A percentile compares a stretch with the other conserved stretches of the same genome.
Evolutionary conservation across 2,329 filamentous ascomycete species (phyloP).

Genomic region (Hypoxylon sp.): DNA sequence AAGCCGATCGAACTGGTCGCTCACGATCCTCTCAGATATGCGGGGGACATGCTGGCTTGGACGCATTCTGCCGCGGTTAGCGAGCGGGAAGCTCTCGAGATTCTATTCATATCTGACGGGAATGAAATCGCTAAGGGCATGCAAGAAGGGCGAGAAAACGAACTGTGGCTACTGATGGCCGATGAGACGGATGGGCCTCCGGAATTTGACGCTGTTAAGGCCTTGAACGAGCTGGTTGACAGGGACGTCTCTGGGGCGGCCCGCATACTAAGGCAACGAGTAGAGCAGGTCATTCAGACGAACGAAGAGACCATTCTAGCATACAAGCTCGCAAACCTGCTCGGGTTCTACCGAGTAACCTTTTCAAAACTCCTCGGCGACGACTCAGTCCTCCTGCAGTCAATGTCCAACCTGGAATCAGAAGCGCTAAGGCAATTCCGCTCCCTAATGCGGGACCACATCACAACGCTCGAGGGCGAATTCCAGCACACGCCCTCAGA

Average conservation of each 20-base stretch:
- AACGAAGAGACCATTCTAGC: conserved; percentile 90
- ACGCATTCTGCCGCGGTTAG: conserved; percentile 93
- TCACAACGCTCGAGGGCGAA: conserved; percentile 79
- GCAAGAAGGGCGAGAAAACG: conserved; percentile 81
- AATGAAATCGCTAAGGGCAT: conserved; percentile 88
- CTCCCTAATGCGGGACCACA: conserved; percentile 82
- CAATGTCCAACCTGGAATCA: conserved; percentile 76
- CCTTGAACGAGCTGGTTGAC: conserved; percentile 87
- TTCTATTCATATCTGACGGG: conserved; percentile 90
- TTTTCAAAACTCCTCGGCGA: conserved; percentile 83
- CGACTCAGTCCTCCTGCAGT: conserved; percentile 76
- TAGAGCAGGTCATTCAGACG: conserved; percentile 91
- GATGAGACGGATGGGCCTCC: conserved; percentile 66
- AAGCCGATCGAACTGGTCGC: conserved; percentile 96
- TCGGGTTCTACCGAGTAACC: conserved; percentile 89
- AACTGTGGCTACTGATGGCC: conserved; percentile 80
- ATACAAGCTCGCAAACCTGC: conserved; percentile 89
- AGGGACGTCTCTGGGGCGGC: conserved; percentile 85
- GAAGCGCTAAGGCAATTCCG: conserved; percentile 87
- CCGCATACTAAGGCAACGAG: conserved; percentile 85
- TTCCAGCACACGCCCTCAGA: conserved; percentile 78
- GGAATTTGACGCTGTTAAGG: conserved; percentile 83
- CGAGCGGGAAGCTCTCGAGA: conserved; percentile 90
- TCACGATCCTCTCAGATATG: conserved; percentile 90
- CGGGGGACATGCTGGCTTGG: conserved; percentile 98